Base-by-base conservation (phyloP, 1,139 yeast species). In the Taphrina sp. region DNA sequence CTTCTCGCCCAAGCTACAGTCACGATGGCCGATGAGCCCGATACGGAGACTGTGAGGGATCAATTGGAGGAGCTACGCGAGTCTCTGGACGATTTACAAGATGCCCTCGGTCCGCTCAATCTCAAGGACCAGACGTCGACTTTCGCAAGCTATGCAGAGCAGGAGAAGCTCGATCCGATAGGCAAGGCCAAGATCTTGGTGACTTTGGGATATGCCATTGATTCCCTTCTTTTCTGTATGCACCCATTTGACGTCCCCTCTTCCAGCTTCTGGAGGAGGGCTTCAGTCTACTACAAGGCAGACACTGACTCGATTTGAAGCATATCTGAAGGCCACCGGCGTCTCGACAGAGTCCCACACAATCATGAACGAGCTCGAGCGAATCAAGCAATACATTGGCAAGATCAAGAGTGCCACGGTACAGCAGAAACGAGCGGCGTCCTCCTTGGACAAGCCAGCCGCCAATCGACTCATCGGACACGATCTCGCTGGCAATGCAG, bases 321-420 rank as follows among this genome's bases (percentile, higher is more conserved):
- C 38, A 17, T 81, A 82, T 64, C 69, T 84, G 60, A 83, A 85
- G 63, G 66, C 81, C 1, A 70, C 71, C 17, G 94, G 94, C 0
- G 69, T 75, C 14, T 79, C 82, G 60, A 77, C 85, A 0, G 74
- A 74, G 19, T 68, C 70, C 2, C 86, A 82, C 60, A 80, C 83
- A 0, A 78, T 87, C 10, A 79, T 81, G 82, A 73, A 74, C 24
- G 95, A 89, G 67, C 73, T 89, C 54, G 75, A 74, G 22, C 74
- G 95, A 61, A 83, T 88, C 43, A 85, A 84, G 67, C 69, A 74
- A 20, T 83, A 83, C 64, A 83, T 86, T 82, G 76, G 75, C 39
- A 76, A 82, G 65, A 76, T 80, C 47, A 79, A 81, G 60, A 72
- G 69, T 3, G 69, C 76, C 5, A 42, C 46, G n/a, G 53, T 34